Base-by-base conservation (phyloP, 805 yeast genomes). In the Lachancea sp. region DNA sequence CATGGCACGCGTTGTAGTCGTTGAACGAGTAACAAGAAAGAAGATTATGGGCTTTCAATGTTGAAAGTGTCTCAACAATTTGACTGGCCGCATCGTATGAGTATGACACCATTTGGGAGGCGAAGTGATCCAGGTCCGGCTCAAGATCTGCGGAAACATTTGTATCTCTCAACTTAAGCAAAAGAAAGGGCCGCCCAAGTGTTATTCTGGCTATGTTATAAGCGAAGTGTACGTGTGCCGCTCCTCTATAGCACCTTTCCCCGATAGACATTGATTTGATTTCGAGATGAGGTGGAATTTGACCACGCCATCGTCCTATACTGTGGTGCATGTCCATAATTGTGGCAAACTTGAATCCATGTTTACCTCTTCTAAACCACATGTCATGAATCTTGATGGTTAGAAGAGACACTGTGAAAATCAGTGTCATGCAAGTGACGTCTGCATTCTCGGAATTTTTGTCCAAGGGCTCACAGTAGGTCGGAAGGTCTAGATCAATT, bases 1-100 rank as follows among this genome's bases (percentile, higher is more conserved):
- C 45, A 27, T 45, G 47, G 22, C 47, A 44, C 12, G 47, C 47
- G 27, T 38, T 44, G 22, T 44, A 44, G 29, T 44, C 47, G 39
- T 44, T 44, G 34, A 38, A 44, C 15, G 44, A 44, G 39, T 44
- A 44, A 10, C 33, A 40, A 38, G 47, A 44, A 11, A 44, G 44
- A 26, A 44, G 32, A 27, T 44, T 44, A 22, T 44, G 39, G 39
- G 47, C 32, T 22, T 34, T 38, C 44, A 44, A 44, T 17, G 31
- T 40, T 18, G 40, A 19, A 16, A 44, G 44, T 3, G 40, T 32
- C 13, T 40, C 47, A 25, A 44, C 47, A 37, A 44, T 44, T 26
- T 44, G 26, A 26, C 47, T 44, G 3, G 47, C 47, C 16, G 47
- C 47, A 38, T 44, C 34, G 44, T 44, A 39, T 15, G 47, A 31